Conservation (phyloP, 352 stramenopile genomes). For the Pythium biforme region DNA sequence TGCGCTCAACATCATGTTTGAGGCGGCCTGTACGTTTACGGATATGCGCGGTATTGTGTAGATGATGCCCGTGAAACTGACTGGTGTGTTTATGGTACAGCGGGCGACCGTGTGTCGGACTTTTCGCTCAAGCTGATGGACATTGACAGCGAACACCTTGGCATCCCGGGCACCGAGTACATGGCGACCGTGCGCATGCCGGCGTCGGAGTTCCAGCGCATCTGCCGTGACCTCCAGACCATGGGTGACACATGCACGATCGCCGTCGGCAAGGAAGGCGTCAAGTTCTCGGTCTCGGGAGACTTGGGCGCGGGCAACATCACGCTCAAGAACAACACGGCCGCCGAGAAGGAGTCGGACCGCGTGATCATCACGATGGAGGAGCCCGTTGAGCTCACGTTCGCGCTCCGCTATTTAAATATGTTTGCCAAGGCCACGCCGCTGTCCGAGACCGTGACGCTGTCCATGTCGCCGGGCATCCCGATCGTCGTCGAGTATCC, state of each 20-base stretch:
- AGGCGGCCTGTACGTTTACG: constrained; percentile 91
- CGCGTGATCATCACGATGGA: constrained; percentile 98
- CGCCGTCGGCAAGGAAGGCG: constrained; percentile 95
- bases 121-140: constrained; percentile 99
- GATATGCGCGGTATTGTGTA: too few relatives aligned
- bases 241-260: constrained; percentile 98
- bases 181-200: constrained; percentile 95
- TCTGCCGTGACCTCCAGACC: constrained; percentile 97
- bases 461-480: constrained; percentile 97
- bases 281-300: constrained; percentile 96
- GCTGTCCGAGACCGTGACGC: constrained; percentile 93
- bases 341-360: constrained; percentile 84
- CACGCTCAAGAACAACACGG: constrained; percentile 90
- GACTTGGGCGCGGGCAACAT: constrained; percentile 97
- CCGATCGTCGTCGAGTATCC: constrained; percentile 99
- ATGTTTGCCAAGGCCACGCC: constrained; percentile 99
- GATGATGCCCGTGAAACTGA: too few relatives aligned
- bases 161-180: constrained; percentile 99
- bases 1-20: constrained; percentile 97
- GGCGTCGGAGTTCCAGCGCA: constrained; percentile 97
- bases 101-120: constrained; percentile 92
- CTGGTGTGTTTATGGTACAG: constrained; percentile 24
- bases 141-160: constrained; percentile 98
- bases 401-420: constrained; percentile 99
- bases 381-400: constrained; percentile 98